These are phyloP conservation scores for Turnera subulata DNA, from an alignment of 345 rosid genomes.

Conservation along the genomic window DNA sequence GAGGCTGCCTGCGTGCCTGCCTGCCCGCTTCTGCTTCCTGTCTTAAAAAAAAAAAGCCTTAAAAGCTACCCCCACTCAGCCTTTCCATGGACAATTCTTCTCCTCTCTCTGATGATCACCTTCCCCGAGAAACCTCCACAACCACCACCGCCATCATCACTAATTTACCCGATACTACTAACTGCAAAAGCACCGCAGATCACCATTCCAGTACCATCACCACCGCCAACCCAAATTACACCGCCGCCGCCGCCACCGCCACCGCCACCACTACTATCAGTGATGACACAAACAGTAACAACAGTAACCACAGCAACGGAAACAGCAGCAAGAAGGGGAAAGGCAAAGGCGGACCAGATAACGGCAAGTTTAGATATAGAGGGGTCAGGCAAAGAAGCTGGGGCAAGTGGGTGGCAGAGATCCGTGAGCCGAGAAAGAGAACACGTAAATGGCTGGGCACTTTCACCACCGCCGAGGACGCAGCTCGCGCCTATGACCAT, in stretches of 20 bases:
- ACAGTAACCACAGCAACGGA: constrained; percentile 6
- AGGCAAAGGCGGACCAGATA: constrained; percentile 72
- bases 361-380: constrained; percentile 57
- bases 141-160: constrained; percentile 9
- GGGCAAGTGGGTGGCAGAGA: constrained; percentile 85
- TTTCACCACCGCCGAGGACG: constrained; percentile 79
- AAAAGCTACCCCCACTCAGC: neutral
- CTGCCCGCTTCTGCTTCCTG: too few relatives aligned
- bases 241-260: constrained; percentile 10
- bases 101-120: constrained; percentile 24
- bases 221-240: neutral
- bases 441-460: constrained; percentile 87
- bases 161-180: too few relatives aligned
- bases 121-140: constrained; percentile 7
- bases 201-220: neutral
- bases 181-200: neutral
- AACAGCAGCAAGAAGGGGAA: constrained; percentile 30
- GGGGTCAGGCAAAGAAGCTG: constrained; percentile 71
- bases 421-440: constrained; percentile 72
- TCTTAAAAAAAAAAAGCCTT: constrained; percentile 3
- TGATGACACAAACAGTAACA: constrained; percentile 4
- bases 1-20: too few relatives aligned
- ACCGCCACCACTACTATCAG: constrained; percentile 3
- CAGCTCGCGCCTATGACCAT: constrained; percentile 85
- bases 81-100: constrained; percentile 20